Evolutionary conservation across 2,329 filamentous ascomycete genomes (phyloP).

Genomic region (Fusarium pininemorale): DNA sequence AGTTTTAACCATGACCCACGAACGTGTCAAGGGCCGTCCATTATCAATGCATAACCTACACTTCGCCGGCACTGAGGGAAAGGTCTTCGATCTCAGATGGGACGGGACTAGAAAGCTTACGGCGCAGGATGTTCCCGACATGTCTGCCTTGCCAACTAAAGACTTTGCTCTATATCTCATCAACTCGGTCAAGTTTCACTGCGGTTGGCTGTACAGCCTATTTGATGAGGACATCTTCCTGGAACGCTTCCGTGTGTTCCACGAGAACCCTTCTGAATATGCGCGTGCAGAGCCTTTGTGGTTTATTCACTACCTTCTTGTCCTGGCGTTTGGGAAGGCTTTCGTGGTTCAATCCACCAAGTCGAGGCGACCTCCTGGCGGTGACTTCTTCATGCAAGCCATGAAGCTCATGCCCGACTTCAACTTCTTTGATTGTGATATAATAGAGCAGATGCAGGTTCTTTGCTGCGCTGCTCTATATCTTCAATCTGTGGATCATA

Average conservation of each 20-base stretch:
- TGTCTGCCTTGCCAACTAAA: slow-evolving; percentile 9
- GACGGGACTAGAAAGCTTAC: slow-evolving; percentile 8
- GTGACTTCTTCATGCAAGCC: slow-evolving; percentile 29
- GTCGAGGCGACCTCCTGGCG: slow-evolving; percentile 21
- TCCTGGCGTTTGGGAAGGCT: slow-evolving; percentile 32
- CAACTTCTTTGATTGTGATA: slow-evolving; percentile 22
- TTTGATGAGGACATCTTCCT: slow-evolving; percentile 34
- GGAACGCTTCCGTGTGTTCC: slow-evolving; percentile 24
- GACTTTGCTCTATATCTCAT: slow-evolving; percentile 37
- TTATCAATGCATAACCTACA: slow-evolving; percentile 22
- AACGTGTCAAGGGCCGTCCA: slow-evolving; percentile 22
- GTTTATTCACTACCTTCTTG: slow-evolving; percentile 34
- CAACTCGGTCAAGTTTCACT: slow-evolving; percentile 36
- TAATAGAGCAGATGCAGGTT: slow-evolving; percentile 30
- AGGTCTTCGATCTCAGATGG: slow-evolving; percentile 27
- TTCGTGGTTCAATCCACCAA: slow-evolving; percentile 34
- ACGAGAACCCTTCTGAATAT: slow-evolving; percentile 3
- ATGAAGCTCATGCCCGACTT: slow-evolving; percentile 37
- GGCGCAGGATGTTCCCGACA: not conserved
- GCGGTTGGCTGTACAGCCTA: slow-evolving; percentile 22
- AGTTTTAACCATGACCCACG: slow-evolving; percentile 33
- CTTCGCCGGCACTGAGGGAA: slow-evolving; percentile 23
- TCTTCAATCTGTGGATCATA: slow-evolving; percentile 18
- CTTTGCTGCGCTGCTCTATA: slow-evolving; percentile 31
- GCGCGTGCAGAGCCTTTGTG: slow-evolving; percentile 11